Conservation (phyloP, 2,329 filamentous ascomycete genomes). For the Beauveria bassiana region DNA sequence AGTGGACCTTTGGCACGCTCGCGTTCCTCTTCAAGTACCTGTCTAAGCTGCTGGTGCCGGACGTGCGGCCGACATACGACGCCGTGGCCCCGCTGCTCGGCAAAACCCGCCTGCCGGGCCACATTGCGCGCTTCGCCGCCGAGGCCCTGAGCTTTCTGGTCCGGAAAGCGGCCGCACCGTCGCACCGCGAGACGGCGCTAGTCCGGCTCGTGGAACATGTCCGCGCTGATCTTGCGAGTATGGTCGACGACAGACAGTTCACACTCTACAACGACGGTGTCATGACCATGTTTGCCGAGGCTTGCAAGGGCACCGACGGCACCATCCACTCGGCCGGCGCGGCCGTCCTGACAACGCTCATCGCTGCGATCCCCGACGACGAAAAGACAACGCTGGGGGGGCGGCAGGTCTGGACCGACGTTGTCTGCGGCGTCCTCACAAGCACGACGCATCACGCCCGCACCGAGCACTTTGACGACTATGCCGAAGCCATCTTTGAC, state of each 20-base stretch:
- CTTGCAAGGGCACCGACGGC: conserved; percentile 56
- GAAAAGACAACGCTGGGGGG: conserved; percentile 40
- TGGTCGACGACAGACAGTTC: conserved; percentile 48
- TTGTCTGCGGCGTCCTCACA: conserved; percentile 69
- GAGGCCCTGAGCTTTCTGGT: conserved; percentile 93
- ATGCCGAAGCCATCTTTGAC: conserved; percentile 56
- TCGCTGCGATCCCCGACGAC: conserved; percentile 42
- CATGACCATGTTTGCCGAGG: conserved; percentile 87
- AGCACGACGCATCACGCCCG: conserved; percentile 78
- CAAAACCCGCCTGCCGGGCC: conserved; percentile 70
- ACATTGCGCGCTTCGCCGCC: conserved; percentile 86
- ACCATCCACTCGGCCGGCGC: conserved; percentile 53
- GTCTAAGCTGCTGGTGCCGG: conserved; percentile 75
- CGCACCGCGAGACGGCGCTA: conserved; percentile 67
- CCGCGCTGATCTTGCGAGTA: conserved; percentile 55
- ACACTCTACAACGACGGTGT: conserved; percentile 75
- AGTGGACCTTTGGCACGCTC: conserved; percentile 92
- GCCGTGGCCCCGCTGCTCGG: conserved; percentile 80
- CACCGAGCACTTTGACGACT: conserved; percentile 61
- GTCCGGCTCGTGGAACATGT: conserved; percentile 64
- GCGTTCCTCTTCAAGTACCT: conserved; percentile 98
- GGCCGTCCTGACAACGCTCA: conserved; percentile 43
- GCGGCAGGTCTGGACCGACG: conserved; percentile 48
- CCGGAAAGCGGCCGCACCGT: conserved; percentile 74
- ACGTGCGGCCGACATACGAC: conserved; percentile 76